Percentiles rank a stretch among this genome's conserved stretches.
These are phyloP conservation scores for Syncephalastrum racemosum DNA, from an alignment of 371 early-diverging fungal species.

Conservation along the genomic window DNA sequence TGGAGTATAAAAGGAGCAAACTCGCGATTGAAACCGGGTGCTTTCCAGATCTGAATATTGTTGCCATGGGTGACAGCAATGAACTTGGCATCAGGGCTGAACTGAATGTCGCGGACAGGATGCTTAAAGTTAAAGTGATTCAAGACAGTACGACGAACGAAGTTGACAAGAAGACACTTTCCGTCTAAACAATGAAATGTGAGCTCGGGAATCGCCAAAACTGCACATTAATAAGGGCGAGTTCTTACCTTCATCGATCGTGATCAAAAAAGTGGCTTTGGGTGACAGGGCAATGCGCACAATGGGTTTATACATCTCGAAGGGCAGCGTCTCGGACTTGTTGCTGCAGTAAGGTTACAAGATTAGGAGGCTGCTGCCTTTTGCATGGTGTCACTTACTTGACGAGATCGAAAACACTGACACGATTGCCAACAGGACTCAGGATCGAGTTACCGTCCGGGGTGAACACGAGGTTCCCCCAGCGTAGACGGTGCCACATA, in stretches of 20 bases:
- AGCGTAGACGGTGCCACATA: constrained; percentile 95
- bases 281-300: constrained; percentile 88
- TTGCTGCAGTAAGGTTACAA: constrained; percentile 62
- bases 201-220: no score
- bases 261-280: constrained; percentile 81
- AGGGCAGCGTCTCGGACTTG: constrained; percentile 88
- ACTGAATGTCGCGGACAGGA: constrained; percentile 78
- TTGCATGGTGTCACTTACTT: constrained; percentile 56
- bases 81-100: constrained; percentile 76
- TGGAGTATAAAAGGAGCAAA: constrained; percentile 90
- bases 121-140: constrained; percentile 88
- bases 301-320: constrained; percentile 91
- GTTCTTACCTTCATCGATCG: constrained; percentile 83
- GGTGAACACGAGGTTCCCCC: constrained; percentile 91
- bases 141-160: constrained; percentile 77
- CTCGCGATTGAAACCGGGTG: constrained; percentile 89
- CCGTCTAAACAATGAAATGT: constrained; percentile 62
- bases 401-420: constrained; percentile 93
- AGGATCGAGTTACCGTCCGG: constrained; percentile 93
- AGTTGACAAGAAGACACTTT: constrained; percentile 84
- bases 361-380: background rate
- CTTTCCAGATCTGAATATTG: constrained; percentile 88
- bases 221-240: background rate
- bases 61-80: constrained; percentile 89
- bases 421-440: constrained; percentile 95